Evolutionary conservation across 2,329 filamentous ascomycete species (phyloP).

Genomic region (Dothistroma septosporum): DNA sequence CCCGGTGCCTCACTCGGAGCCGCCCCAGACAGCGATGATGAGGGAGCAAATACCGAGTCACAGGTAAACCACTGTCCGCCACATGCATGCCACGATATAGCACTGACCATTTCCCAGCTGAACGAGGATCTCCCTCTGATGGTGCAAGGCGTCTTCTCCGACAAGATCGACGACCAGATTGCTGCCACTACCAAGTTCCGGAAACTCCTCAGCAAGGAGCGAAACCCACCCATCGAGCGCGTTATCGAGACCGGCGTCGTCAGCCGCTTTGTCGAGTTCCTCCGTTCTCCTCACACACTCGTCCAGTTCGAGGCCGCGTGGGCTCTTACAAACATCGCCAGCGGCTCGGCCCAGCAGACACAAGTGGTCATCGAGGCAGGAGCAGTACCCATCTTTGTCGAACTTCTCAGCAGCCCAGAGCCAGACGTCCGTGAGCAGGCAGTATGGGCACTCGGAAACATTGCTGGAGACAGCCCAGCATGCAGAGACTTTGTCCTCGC

Average conservation of each 20-base stretch:
- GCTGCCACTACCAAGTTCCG: slow-evolving; percentile 97
- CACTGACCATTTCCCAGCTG: slow-evolving; percentile 55
- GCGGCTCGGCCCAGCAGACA: slow-evolving; percentile 92
- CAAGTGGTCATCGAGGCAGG: slow-evolving; percentile 98
- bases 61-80: slow-evolving; percentile 63
- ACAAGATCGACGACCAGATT: slow-evolving; percentile 97
- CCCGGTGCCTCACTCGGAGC: slow-evolving; percentile 80
- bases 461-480: slow-evolving; percentile 94
- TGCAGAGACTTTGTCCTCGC: slow-evolving; percentile 95
- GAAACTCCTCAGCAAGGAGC: slow-evolving; percentile 96
- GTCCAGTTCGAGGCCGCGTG: slow-evolving; percentile 99
- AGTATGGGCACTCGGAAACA: slow-evolving; percentile 97
- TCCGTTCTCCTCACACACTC: slow-evolving; percentile 93
- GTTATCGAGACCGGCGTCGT: slow-evolving; percentile 99
- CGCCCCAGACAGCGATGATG: slow-evolving; percentile 95
- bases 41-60: slow-evolving; percentile 87
- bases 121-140: slow-evolving; percentile 98
- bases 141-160: slow-evolving; percentile 96
- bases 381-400: slow-evolving; percentile 96
- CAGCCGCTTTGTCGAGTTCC: slow-evolving; percentile 94
- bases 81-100: background rate
- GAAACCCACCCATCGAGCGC: slow-evolving; percentile 97
- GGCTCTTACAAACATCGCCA: slow-evolving; percentile 99
- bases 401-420: slow-evolving; percentile 90
- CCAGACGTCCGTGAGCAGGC: slow-evolving; percentile 97